A percentile compares a stretch with the other conserved stretches of the same genome.
Conservation (phyloP, 2,329 filamentous ascomycete species). For the Hypoxylon sp. region DNA sequence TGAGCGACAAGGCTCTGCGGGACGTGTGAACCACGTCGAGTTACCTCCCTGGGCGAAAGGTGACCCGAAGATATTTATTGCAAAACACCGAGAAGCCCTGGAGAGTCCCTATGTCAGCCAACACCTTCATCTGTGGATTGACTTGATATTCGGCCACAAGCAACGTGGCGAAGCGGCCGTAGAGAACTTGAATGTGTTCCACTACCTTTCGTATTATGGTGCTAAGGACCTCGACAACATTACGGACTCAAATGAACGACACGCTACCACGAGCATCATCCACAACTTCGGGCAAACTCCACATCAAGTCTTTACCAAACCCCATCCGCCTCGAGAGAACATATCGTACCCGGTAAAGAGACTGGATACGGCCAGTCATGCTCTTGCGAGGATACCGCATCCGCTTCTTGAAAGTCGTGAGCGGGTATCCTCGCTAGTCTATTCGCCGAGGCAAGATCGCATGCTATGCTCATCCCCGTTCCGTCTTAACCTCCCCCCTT, state of each 20-base stretch:
- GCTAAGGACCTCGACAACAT: constrained; percentile 94
- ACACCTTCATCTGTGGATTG: constrained; percentile 94
- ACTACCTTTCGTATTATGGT: constrained; percentile 94
- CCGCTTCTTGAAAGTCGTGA: constrained; percentile 83
- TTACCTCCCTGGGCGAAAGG: constrained; percentile 98
- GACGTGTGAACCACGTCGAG: constrained; percentile 84
- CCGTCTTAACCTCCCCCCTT: constrained; percentile 85
- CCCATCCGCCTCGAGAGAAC: constrained; percentile 83
- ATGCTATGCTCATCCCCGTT: constrained; percentile 87
- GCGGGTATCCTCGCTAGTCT: constrained; percentile 81
- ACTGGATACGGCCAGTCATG: constrained; percentile 82
- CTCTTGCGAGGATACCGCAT: constrained; percentile 81
- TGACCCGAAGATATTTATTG: constrained; percentile 93
- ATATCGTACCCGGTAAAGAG: constrained; percentile 72
- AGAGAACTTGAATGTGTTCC: constrained; percentile 94
- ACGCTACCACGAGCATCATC: constrained; percentile 94
- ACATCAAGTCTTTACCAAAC: constrained; percentile 88
- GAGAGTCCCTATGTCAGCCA: constrained; percentile 94
- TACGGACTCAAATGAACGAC: constrained; percentile 84
- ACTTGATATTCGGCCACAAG: constrained; percentile 93
- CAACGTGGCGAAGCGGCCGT: constrained; percentile 93
- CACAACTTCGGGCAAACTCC: constrained; percentile 99
- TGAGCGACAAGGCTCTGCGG: constrained; percentile 81
- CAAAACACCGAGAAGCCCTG: constrained; percentile 93
- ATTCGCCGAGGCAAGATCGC: constrained; percentile 83